phyloP scores from a whole-genome alignment of 768 basidiomycete species.

The Mycena latifolia region DNA sequence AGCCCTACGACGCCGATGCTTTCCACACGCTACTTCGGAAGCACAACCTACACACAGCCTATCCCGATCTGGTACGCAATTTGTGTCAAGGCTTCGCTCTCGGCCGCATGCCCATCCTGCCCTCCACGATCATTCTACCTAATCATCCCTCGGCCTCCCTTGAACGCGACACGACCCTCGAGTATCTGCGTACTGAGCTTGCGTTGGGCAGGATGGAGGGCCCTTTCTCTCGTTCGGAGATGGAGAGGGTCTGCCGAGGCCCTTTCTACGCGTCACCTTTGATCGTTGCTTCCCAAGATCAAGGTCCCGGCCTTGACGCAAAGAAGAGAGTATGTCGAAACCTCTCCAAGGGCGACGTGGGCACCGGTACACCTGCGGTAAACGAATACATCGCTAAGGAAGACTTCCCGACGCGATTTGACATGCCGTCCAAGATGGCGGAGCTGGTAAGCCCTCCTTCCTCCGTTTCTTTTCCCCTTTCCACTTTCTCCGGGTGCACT shows the following conservation, averaged over 20 bases:
- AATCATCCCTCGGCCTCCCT: constrained; percentile 29
- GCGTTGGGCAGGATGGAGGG: constrained; percentile 22
- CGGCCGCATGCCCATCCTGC: constrained; percentile 43
- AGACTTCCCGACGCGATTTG: constrained; percentile 31
- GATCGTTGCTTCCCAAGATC: constrained; percentile 26
- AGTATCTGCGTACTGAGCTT: constrained; percentile 32
- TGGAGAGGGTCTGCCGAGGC: constrained; percentile 38
- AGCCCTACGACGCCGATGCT: constrained; percentile 45
- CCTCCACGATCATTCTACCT: constrained; percentile 8
- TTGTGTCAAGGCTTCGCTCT: constrained; percentile 46
- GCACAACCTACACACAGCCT: constrained; percentile 38
- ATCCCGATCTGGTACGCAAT: constrained; percentile 45
- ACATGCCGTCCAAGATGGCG: constrained; percentile 29
- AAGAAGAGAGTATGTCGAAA: constrained; percentile 37
- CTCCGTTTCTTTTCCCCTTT: neutral
- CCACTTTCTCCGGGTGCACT: constrained; percentile 13
- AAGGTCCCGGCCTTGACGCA: constrained; percentile 24
- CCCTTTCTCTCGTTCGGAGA: constrained; percentile 21
- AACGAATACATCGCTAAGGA: constrained; percentile 34
- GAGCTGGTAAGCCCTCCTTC: constrained; percentile 29
- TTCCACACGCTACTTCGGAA: constrained; percentile 40
- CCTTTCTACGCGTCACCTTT: constrained; percentile 43
- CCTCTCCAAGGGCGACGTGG: constrained; percentile 32
- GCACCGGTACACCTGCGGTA: constrained; percentile 18
- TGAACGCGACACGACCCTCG: constrained; percentile 15